phyloP scores from a whole-genome alignment of 108 stramenopile species.

The Hondaea fermentalgiana region DNA sequence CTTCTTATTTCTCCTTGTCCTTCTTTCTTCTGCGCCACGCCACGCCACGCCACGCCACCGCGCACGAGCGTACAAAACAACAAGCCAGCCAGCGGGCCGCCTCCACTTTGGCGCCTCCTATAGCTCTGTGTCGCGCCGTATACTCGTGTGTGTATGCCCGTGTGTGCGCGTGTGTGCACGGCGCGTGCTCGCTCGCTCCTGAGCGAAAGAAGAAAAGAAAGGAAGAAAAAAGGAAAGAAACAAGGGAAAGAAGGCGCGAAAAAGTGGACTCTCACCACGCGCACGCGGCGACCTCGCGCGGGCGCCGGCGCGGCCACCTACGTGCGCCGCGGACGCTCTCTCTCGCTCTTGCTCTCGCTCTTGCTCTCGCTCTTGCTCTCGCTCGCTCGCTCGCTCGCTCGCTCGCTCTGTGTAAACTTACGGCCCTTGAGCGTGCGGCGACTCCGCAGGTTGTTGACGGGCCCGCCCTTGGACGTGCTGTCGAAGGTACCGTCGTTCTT shows the following conservation, averaged over 20 bases:
- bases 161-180: too few relatives aligned
- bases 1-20: too few relatives aligned
- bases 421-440: conserved; percentile 73
- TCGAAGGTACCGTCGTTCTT: conserved; percentile 7
- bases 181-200: too few relatives aligned
- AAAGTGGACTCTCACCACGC: not conserved
- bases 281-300: not conserved
- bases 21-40: too few relatives aligned
- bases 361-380: not conserved
- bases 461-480: not conserved
- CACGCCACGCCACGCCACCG: too few relatives aligned
- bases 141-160: too few relatives aligned
- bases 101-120: too few relatives aligned
- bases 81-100: too few relatives aligned
- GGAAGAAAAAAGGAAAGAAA: not conserved
- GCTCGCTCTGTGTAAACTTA: not conserved
- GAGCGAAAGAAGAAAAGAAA: not conserved
- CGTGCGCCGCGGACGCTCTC: not conserved
- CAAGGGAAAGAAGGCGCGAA: not conserved
- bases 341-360: not conserved
- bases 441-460: conserved; percentile 9
- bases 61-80: too few relatives aligned
- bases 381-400: not conserved
- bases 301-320: not conserved
- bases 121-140: too few relatives aligned